Conservation (phyloP, 192 early-diverging fungal genomes). For the Coemansia sp. region DNA sequence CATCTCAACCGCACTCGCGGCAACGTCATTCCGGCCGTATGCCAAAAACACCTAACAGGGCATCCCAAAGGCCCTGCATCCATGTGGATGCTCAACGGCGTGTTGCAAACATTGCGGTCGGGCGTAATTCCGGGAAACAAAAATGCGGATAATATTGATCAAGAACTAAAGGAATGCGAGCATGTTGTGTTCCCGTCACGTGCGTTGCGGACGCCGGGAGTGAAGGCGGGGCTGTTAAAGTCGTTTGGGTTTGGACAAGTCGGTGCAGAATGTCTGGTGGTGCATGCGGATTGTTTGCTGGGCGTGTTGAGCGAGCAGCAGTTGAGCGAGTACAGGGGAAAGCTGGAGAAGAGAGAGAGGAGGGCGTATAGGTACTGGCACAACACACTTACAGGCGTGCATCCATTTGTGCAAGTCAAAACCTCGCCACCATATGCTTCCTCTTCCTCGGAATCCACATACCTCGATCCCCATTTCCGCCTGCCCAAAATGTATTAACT, state of each 20-base stretch:
- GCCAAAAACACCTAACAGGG: constrained; percentile 93
- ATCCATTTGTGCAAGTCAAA: constrained; percentile 87
- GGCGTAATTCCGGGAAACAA: constrained; percentile 91
- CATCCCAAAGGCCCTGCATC: constrained; percentile 93
- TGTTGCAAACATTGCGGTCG: constrained; percentile 77
- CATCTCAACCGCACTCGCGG: constrained; percentile 88
- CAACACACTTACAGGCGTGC: constrained; percentile 77
- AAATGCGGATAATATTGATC: constrained; percentile 58
- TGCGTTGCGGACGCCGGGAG: constrained; percentile 84
- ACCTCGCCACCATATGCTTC: constrained; percentile 81
- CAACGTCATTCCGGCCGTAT: constrained; percentile 75
- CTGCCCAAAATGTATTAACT: constrained; percentile 52
- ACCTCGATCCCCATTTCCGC: constrained; percentile 74
- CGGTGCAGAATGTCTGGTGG: constrained; percentile 81
- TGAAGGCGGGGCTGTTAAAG: constrained; percentile 90
- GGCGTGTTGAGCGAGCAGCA: constrained; percentile 67
- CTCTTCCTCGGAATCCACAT: constrained; percentile 71
- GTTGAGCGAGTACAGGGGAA: constrained; percentile 68
- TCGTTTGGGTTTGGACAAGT: constrained; percentile 96
- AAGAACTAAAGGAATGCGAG: constrained; percentile 71
- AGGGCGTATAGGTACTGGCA: constrained; percentile 87
- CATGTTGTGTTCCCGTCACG: constrained; percentile 83
- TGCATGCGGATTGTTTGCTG: constrained; percentile 87
- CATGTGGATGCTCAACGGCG: constrained; percentile 94
- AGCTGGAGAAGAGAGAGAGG: constrained; percentile 64